These are phyloP conservation scores for Pichia cactophila DNA, from an alignment of 1,139 yeast species.

Conservation along the genomic window DNA sequence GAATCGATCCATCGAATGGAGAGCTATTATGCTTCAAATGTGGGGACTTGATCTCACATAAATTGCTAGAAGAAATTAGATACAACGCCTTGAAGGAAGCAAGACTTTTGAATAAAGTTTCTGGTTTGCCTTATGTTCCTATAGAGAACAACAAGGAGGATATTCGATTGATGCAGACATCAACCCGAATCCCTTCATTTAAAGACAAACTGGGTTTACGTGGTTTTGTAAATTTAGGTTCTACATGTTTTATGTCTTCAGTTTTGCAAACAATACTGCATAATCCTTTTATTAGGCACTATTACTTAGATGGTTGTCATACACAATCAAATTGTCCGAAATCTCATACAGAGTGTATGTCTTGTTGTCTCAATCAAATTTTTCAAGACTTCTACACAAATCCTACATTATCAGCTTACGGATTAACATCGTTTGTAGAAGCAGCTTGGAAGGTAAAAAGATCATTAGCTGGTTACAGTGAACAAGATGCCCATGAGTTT, in stretches of 20 bases:
- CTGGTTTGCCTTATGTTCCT: constrained; percentile 22
- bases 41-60: constrained; percentile 60
- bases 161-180: constrained; percentile 23
- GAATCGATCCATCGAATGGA: constrained; percentile 50
- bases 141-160: constrained; percentile 20
- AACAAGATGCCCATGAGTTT: constrained; percentile 97
- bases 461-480: constrained; percentile 86
- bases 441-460: constrained; percentile 83
- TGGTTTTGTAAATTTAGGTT: constrained; percentile 90
- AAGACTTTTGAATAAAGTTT: constrained; percentile 15
- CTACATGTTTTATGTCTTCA: constrained; percentile 94
- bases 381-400: constrained; percentile 59
- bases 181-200: constrained; percentile 43
- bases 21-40: constrained; percentile 72
- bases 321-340: constrained; percentile 31
- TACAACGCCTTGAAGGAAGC: constrained; percentile 23
- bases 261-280: constrained; percentile 80
- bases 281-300: constrained; percentile 75
- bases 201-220: constrained; percentile 68
- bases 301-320: constrained; percentile 68
- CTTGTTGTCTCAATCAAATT: constrained; percentile 78
- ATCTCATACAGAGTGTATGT: constrained; percentile 48
- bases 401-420: constrained; percentile 54
- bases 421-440: constrained; percentile 62
- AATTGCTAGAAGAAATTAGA: constrained; percentile 46